Evolutionary conservation across 1,139 yeast species (phyloP), one percentile per base, ranked within the genome.

Genomic region (Yamadazyma kanchanaburiensis): DNA sequence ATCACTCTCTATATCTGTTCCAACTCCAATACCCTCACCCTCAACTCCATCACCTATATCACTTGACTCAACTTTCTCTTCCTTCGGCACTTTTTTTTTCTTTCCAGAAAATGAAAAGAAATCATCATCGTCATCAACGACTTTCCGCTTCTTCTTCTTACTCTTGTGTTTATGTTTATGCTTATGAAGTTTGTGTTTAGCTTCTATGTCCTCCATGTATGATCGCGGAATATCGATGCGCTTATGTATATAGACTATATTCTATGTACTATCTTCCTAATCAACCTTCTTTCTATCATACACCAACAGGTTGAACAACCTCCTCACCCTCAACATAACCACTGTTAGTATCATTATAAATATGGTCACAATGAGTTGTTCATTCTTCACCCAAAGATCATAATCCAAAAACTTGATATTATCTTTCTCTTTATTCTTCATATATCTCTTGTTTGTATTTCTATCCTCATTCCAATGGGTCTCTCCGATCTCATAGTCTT

Each of bases 371-470:
- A 68, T 51, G 37, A 66, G 41, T 36, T 58, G 60, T 40, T 66
- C 70, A 42, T 67, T 53, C 32, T 64, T 60, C 15, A 43, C 39
- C 72, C 71, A 67, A 27, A 62, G 45, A 1, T 61, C 68, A 30
- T 49, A 46, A 34, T 63, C 60, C 33, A 64, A 60, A 20, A 68
- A 50, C 39, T 64, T 69, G 8, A 67, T 49, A 31, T 57, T 61
- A 34, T 63, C 68, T 21, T 48, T 42, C 33, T 55, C 49, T 36
- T 55, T 58, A 32, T 62, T 61, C 15, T 36, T 31, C 27, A 64
- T 31, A 42, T 63, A 67, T 12, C 64, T 35, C 21, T 51, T 43
- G 35, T 58, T 55, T 6, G 70, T 58, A 31, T 64, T 54, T 28
- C 56, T 57, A 15, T 53, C 47, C 2, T 54, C 46, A 25, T 47